Evolutionary conservation across 2,329 filamentous ascomycete species (phyloP).

Genomic region (Alternaria sp.): DNA sequence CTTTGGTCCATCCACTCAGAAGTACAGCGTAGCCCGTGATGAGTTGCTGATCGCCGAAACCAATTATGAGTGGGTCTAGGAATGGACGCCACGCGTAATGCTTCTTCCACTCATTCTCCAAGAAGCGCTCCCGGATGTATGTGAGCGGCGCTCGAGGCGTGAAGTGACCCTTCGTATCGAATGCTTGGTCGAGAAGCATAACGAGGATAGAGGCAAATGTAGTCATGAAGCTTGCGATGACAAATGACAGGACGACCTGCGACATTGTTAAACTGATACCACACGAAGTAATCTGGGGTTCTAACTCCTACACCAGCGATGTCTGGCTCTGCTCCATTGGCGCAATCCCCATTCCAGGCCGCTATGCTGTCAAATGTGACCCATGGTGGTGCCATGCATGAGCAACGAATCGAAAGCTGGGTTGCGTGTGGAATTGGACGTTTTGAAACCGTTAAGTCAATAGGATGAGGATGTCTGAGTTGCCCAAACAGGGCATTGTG

Average conservation of each 20-base stretch:
- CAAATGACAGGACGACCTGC: conserved; percentile 44
- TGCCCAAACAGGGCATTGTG: neutral
- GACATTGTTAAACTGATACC: neutral
- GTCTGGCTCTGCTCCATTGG: conserved; percentile 39
- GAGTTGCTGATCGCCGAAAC: conserved; percentile 44
- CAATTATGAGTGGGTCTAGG: conserved; percentile 44
- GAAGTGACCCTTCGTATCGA: conserved; percentile 38
- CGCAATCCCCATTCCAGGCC: conserved; percentile 31
- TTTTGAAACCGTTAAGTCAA: neutral
- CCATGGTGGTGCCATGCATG: conserved; percentile 40
- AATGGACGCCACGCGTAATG: conserved; percentile 44
- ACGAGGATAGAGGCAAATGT: conserved; percentile 42
- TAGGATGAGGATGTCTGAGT: neutral
- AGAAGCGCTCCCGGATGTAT: conserved; percentile 35
- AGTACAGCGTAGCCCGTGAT: conserved; percentile 45
- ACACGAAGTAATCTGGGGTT: neutral
- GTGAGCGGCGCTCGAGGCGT: conserved; percentile 27
- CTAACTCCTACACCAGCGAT: conserved; percentile 42
- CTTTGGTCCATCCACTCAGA: conserved; percentile 45
- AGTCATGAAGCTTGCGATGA: conserved; percentile 43
- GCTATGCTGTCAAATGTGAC: conserved; percentile 39
- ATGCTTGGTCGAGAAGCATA: conserved; percentile 45
- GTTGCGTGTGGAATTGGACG: neutral
- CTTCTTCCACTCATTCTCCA: conserved; percentile 41
- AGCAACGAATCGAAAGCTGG: neutral